Conservation (phyloP, 345 rosid species). For the Corchorus capsularis region DNA sequence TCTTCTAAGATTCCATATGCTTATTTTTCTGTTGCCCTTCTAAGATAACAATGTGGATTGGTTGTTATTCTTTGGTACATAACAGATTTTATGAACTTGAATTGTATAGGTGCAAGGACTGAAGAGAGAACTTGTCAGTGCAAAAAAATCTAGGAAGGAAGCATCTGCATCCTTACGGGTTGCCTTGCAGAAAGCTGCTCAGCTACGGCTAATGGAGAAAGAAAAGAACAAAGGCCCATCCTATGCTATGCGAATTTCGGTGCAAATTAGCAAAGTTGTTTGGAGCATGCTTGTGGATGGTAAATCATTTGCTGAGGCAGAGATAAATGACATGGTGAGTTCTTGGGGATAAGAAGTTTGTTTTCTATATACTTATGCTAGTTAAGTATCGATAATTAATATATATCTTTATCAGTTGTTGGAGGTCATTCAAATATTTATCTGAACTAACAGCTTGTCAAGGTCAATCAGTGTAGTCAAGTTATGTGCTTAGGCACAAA, state of each 20-base stretch:
- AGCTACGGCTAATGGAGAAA: constrained; percentile 85
- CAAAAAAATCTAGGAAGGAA: constrained; percentile 72
- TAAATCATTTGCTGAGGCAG: constrained; percentile 98
- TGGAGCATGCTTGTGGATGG: constrained; percentile 99
- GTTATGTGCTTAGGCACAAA: constrained; percentile 6
- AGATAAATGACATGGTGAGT: constrained; percentile 97
- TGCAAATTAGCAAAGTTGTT: constrained; percentile 85
- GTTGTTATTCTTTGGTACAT: constrained; percentile 1
- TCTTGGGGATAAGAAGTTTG: constrained; percentile 22
- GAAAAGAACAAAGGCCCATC: constrained; percentile 98
- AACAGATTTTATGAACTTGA: constrained; percentile 19
- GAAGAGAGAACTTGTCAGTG: constrained; percentile 71
- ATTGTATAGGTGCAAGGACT: constrained; percentile 75
- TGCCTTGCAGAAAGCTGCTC: constrained; percentile 93
- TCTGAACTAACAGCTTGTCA: background rate
- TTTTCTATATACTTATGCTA: constrained; percentile 14
- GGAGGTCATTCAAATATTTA: background rate
- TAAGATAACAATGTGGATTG: background rate
- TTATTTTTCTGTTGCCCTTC: background rate
- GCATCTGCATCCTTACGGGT: constrained; percentile 78
- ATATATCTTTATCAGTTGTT: background rate
- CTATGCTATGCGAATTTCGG: constrained; percentile 93
- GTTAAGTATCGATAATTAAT: background rate
- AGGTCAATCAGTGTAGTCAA: background rate
- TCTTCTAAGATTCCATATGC: constrained; percentile 1